Base-by-base conservation (phyloP, 1,284 basidiomycete genomes). In the Ceratobasidium papillatum region DNA sequence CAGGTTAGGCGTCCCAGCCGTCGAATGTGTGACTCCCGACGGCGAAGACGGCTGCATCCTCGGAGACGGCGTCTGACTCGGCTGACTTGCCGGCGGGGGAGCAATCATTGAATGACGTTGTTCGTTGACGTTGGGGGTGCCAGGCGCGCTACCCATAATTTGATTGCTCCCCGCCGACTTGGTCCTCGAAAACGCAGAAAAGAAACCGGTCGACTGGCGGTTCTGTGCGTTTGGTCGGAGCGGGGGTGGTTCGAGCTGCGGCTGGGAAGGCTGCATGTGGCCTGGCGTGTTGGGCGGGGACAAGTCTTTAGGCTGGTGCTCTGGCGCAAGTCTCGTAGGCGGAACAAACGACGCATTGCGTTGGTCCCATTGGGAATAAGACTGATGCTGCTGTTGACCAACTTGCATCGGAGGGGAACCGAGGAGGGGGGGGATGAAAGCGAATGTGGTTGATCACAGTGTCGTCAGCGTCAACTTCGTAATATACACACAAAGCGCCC, bases 311-410 rank as follows among this genome's bases (percentile, higher is more conserved):
- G 69, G 56, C 25, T 36, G 32, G 19, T 64, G 62, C 11, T 61
- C 56, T 12, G 41, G 45, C 9, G 32, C 56, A 27, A 72, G 41
- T 2, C 69, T 41, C 12, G 56, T 72, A 11, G 69, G 69, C 11
- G 69, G 69, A 3, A 72, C 69, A 61, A 72, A 72, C 43, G 56
- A 41, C 30, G 69, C 69, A 43, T 72, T 72, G 25, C 69, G 69
- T 43, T 72, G 69, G 19, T 72, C 69, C 56, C 58, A 72, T 32
- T 72, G 69, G 8, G 66, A 69, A 17, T 58, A 45, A 3, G 8
- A 43, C 25, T 43, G 63, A 19, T 43, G 61, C n/a, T 63, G 63
- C 19, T 43, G 61, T 12, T 68, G 65, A 45, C 47, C 34, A 19
- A 62, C 69, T 22, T 72, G 69, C 58, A 59, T 72, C 47, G 34